phyloP scores from a whole-genome alignment of 2,329 filamentous ascomycete genomes.

The Aspergillus floridensis region DNA sequence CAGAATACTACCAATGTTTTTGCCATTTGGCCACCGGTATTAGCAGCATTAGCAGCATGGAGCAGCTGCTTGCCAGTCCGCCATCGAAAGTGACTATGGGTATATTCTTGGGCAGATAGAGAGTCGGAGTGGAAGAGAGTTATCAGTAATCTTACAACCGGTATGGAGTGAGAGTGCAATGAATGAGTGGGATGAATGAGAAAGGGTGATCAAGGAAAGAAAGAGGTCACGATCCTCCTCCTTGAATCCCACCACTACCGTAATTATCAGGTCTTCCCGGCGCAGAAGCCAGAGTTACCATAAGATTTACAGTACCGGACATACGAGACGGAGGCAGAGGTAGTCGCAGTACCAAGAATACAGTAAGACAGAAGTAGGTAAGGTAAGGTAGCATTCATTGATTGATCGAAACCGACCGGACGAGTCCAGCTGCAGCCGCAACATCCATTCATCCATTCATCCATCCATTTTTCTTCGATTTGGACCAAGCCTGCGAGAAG shows the following conservation, averaged over 20 bases:
- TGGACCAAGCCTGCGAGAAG: slow-evolving; percentile 17
- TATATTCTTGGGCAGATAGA: too few relatives aligned
- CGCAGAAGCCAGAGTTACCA: not conserved
- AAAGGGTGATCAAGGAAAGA: not conserved
- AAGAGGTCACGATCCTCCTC: not conserved
- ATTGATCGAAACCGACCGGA: not conserved
- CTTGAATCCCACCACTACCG: not conserved
- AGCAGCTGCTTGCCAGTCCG: slow-evolving; percentile 1
- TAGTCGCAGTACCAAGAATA: not conserved
- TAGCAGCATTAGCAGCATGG: not conserved
- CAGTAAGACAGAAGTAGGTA: not conserved
- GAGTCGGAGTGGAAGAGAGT: not conserved
- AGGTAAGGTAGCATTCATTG: not conserved
- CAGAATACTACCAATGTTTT: not conserved
- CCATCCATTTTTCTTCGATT: not conserved
- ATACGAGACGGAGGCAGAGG: not conserved
- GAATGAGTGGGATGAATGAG: not conserved
- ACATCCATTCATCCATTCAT: slow-evolving; percentile 1
- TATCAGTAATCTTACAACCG: not conserved
- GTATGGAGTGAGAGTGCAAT: not conserved
- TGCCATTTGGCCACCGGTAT: slow-evolving; percentile 16
- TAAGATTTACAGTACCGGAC: not conserved
- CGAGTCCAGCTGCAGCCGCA: slow-evolving; percentile 13
- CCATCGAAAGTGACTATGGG: slow-evolving; percentile 1
- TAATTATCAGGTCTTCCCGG: slow-evolving; percentile 1